phyloP scores from a whole-genome alignment of 2,329 filamentous ascomycete species.

The Raffaelea arxii region DNA sequence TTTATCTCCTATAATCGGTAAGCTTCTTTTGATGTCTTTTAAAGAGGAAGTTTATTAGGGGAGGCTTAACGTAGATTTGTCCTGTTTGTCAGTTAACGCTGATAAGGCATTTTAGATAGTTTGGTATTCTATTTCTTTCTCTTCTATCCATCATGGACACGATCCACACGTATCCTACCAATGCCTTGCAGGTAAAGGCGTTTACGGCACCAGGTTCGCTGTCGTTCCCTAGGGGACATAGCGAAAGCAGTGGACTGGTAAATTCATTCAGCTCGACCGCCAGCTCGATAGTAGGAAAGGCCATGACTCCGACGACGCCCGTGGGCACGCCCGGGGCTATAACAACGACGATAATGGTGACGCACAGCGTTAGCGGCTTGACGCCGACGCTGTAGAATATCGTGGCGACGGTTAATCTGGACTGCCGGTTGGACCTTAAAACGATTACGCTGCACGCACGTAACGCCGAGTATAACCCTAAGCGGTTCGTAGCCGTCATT shows the following conservation, averaged over 20 bases:
- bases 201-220: constrained; percentile 89
- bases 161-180: constrained; percentile 85
- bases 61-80: no score
- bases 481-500: constrained; percentile 98
- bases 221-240: constrained; percentile 78
- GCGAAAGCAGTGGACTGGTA: constrained; percentile 38
- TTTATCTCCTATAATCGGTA: constrained; percentile 81
- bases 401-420: constrained; percentile 95
- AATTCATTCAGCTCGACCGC: neutral
- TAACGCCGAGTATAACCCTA: constrained; percentile 97
- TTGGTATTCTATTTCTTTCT: neutral
- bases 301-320: constrained; percentile 81
- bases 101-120: no score
- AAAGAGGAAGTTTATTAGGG: no score
- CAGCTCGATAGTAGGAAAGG: constrained; percentile 27
- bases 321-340: constrained; percentile 88
- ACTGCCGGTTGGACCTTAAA: constrained; percentile 95
- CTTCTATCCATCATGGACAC: constrained; percentile 56
- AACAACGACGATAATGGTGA: no score
- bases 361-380: constrained; percentile 75
- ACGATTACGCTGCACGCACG: constrained; percentile 96
- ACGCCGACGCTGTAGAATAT: constrained; percentile 97
- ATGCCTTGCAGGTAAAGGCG: constrained; percentile 85
- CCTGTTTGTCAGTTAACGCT: no score
- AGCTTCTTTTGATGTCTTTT: constrained; percentile 8